Percentiles rank a stretch among this genome's conserved stretches.
Conservation (phyloP, 2,329 filamentous ascomycete species). For the Balansia obtecta region DNA sequence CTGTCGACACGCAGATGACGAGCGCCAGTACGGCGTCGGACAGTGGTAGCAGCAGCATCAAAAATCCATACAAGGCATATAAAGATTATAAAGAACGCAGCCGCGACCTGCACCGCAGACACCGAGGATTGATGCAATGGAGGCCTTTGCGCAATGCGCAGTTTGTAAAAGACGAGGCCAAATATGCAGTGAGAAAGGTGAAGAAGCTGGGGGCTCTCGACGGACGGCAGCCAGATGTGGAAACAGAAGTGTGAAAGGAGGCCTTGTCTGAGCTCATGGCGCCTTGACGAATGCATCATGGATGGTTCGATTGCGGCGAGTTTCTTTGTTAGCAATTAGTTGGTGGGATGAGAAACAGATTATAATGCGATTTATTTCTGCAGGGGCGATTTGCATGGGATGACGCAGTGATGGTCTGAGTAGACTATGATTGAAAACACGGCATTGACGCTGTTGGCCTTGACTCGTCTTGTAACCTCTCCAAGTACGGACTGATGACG, state of each 20-base stretch:
- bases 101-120: conserved; percentile 69
- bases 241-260: conserved; percentile 53
- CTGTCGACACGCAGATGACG: conserved; percentile 28
- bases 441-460: too few species aligned
- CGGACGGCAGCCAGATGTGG: conserved; percentile 76
- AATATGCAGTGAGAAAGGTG: conserved; percentile 63
- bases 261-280: neutral
- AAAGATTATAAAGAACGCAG: conserved; percentile 56
- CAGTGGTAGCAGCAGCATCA: conserved; percentile 26
- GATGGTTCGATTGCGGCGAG: neutral
- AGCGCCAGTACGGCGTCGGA: conserved; percentile 18
- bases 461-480: too few species aligned
- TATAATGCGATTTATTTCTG: neutral
- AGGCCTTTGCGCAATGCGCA: conserved; percentile 72
- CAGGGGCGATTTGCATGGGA: neutral
- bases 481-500: too few species aligned
- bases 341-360: neutral
- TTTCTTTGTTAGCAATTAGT: neutral
- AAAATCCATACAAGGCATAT: conserved; percentile 43
- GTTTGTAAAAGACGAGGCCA: conserved; percentile 81
- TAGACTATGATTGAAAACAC: too few species aligned
- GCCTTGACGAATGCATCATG: neutral
- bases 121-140: conserved; percentile 92
- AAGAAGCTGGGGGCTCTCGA: conserved; percentile 66
- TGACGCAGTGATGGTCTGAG: neutral